Evolutionary conservation across 192 early-diverging fungal species (phyloP).

Genomic region (Coemansia sp.): DNA sequence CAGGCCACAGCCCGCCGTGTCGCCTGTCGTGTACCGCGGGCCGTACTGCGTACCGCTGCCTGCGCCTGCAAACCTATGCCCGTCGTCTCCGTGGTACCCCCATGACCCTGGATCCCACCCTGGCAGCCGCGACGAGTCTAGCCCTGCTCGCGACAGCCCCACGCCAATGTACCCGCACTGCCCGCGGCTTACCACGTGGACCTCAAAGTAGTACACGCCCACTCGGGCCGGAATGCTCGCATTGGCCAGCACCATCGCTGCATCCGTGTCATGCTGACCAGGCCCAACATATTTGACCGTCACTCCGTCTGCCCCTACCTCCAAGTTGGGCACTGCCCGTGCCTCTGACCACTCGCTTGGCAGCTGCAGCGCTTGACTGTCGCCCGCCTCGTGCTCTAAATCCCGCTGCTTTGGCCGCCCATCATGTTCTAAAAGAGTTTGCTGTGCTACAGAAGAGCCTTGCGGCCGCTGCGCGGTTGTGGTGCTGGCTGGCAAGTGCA

Average conservation of each 20-base stretch:
- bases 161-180: conserved; percentile 89
- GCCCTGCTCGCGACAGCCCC: conserved; percentile 67
- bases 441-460: too few relatives aligned
- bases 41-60: conserved; percentile 80
- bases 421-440: too few relatives aligned
- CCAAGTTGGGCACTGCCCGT: conserved; percentile 21
- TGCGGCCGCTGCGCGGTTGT: too few relatives aligned
- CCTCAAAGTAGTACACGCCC: conserved; percentile 93
- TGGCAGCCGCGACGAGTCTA: conserved; percentile 69
- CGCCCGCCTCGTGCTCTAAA: background rate
- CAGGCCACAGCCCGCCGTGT: conserved; percentile 89
- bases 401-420: background rate
- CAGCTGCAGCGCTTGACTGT: conserved; percentile 5
- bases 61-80: conserved; percentile 72
- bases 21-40: conserved; percentile 87
- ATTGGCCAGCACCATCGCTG: conserved; percentile 78
- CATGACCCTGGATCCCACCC: conserved; percentile 90
- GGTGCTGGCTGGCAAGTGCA: too few relatives aligned
- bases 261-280: conserved; percentile 73
- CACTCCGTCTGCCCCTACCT: conserved; percentile 26
- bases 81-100: conserved; percentile 98
- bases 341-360: conserved; percentile 33
- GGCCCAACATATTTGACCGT: conserved; percentile 53
- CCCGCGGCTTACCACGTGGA: conserved; percentile 80
- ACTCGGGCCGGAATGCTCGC: conserved; percentile 77